phyloP scores from a whole-genome alignment of 331 rosid genomes.

The Malus hybrid region DNA sequence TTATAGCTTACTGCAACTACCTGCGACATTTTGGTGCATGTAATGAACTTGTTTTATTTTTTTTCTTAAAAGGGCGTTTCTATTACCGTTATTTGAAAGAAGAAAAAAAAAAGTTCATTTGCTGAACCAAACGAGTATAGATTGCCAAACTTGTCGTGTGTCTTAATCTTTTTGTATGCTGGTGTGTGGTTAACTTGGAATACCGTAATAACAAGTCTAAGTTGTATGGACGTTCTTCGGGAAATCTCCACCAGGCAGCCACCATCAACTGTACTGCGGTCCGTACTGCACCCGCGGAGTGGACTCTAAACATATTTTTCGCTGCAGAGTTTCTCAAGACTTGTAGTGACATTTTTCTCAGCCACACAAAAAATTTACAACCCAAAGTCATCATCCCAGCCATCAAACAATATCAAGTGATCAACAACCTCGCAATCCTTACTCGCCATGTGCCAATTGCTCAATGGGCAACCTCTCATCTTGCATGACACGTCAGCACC shows the following conservation, averaged over 20 bases:
- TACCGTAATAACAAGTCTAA: no score
- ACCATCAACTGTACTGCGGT: neutral
- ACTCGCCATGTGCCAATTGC: conserved; percentile 39
- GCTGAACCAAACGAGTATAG: neutral
- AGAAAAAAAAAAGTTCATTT: neutral
- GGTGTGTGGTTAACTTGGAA: no score
- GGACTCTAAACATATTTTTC: no score
- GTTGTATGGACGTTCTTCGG: neutral
- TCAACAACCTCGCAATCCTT: conserved; percentile 48
- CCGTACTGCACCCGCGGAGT: neutral
- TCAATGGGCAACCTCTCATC: conserved; percentile 29
- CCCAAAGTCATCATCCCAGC: conserved; percentile 3
- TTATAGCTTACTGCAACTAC: no score
- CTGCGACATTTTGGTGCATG: no score
- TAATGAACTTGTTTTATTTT: no score
- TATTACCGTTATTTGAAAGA: neutral
- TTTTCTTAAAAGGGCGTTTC: neutral
- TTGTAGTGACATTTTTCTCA: conserved; percentile 8
- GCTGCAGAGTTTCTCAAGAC: neutral
- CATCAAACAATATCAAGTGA: conserved; percentile 7
- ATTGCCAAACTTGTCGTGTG: neutral
- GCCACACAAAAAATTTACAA: conserved; percentile 54
- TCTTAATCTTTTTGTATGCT: no score
- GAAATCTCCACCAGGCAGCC: neutral
- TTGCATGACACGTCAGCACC: conserved; percentile 50